These are phyloP conservation scores for Aspergillus niger DNA, from an alignment of 2,329 filamentous ascomycete genomes.

Conservation along the genomic window DNA sequence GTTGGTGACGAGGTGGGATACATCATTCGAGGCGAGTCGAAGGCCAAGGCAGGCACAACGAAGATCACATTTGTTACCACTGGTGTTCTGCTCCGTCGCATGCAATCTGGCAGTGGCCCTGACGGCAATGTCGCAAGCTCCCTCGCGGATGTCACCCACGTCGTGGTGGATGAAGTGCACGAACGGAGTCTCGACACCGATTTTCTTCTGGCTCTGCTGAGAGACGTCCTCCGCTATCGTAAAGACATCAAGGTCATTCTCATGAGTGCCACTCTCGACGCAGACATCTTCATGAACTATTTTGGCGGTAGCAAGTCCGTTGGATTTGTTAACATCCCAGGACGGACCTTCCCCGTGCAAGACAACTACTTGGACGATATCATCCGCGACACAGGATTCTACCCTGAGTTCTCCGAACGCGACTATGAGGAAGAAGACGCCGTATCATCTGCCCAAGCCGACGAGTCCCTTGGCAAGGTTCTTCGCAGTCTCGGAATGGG, in stretches of 20 bases:
- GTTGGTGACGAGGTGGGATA: slow-evolving; percentile 92
- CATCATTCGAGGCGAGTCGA: slow-evolving; percentile 86
- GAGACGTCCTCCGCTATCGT: slow-evolving; percentile 73
- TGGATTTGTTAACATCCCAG: slow-evolving; percentile 80
- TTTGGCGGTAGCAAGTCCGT: slow-evolving; percentile 73
- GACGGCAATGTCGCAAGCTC: slow-evolving; percentile 79
- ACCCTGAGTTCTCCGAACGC: slow-evolving; percentile 38
- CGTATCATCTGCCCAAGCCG: slow-evolving; percentile 46
- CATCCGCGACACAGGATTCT: slow-evolving; percentile 75
- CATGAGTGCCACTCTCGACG: slow-evolving; percentile 96
- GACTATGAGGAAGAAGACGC: slow-evolving; percentile 39
- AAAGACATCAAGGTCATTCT: slow-evolving; percentile 85
- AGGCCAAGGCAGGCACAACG: slow-evolving; percentile 67
- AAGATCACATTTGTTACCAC: slow-evolving; percentile 96
- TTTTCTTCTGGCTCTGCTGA: slow-evolving; percentile 83
- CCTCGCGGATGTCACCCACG: slow-evolving; percentile 85
- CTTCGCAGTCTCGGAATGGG: slow-evolving; percentile 75
- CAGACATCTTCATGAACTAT: slow-evolving; percentile 79
- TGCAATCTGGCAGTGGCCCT: slow-evolving; percentile 85
- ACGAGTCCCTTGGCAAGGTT: slow-evolving; percentile 62
- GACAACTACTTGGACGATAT: slow-evolving; percentile 91
- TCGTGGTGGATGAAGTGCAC: slow-evolving; percentile 96
- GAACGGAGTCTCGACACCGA: slow-evolving; percentile 94
- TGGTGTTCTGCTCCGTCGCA: slow-evolving; percentile 81
- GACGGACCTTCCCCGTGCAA: slow-evolving; percentile 84